These are phyloP conservation scores for Phytopythium vexans DNA, from an alignment of 352 stramenopile species.

Conservation along the genomic window DNA sequence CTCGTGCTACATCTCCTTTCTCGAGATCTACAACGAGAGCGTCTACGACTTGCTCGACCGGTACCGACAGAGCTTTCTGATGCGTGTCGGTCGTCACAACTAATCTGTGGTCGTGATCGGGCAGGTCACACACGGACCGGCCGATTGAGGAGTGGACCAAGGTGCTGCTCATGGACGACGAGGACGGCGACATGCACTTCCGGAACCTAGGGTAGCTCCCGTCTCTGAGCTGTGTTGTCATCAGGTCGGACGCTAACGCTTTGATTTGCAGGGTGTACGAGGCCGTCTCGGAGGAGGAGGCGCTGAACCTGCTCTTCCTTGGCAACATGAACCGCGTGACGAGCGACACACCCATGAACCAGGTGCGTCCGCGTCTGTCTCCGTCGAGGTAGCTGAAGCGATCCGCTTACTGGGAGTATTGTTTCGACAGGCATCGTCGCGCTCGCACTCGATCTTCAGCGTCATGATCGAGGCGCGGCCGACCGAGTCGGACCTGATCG, in stretches of 20 bases:
- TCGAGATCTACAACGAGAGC: conserved; percentile 97
- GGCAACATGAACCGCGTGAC: conserved; percentile 96
- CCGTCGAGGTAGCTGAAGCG: not conserved
- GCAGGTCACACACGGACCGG: conserved; percentile 61
- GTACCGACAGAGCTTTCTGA: conserved; percentile 5
- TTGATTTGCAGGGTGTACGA: conserved; percentile 54
- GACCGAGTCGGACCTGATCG: conserved; percentile 69
- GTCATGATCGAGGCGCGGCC: conserved; percentile 88
- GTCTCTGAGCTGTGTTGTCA: too few relatives aligned
- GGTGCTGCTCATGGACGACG: conserved; percentile 71
- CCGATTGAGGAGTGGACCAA: conserved; percentile 83
- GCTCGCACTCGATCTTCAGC: conserved; percentile 96
- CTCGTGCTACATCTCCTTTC: conserved; percentile 92
- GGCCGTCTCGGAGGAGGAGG: conserved; percentile 89
- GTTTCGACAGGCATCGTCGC: conserved; percentile 65
- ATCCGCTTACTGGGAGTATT: not conserved
- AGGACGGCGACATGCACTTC: conserved; percentile 80
- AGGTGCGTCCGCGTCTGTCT: conserved; percentile 22
- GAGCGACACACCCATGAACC: conserved; percentile 96
- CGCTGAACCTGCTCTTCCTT: conserved; percentile 94
- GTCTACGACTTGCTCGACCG: conserved; percentile 92
- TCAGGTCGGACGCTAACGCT: not conserved
- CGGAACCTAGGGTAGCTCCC: conserved; percentile 54
- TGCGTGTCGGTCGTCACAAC: not conserved
- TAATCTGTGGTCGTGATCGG: not conserved